Percentiles rank a stretch among this genome's conserved stretches.
These are phyloP conservation scores for Apophysomyces elegans DNA, from an alignment of 371 early-diverging fungal genomes.

Conservation along the genomic window DNA sequence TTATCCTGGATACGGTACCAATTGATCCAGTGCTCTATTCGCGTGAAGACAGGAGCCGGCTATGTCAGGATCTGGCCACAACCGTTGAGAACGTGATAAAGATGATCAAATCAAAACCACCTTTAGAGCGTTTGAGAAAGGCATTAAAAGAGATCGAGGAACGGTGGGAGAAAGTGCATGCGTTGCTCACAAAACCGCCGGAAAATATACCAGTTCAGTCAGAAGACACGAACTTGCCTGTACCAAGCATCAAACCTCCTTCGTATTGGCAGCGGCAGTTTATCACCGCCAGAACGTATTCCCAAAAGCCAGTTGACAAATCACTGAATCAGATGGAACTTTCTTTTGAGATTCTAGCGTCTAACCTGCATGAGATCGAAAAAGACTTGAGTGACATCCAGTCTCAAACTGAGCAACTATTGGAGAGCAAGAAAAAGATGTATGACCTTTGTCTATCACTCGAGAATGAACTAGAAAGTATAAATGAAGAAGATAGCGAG, in stretches of 20 bases:
- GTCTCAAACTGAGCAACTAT: constrained; percentile 38
- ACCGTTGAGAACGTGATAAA: constrained; percentile 24
- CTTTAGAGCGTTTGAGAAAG: constrained; percentile 6
- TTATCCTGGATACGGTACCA: constrained; percentile 37
- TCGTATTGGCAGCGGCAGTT: constrained; percentile 25
- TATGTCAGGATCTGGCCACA: constrained; percentile 31
- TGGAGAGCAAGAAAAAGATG: constrained; percentile 52
- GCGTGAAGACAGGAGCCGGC: constrained; percentile 33
- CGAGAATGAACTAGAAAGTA: constrained; percentile 36
- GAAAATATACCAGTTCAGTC: constrained; percentile 22
- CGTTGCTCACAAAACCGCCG: constrained; percentile 20
- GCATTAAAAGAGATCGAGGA: constrained; percentile 17
- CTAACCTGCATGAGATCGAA: constrained; percentile 63
- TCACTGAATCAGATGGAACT: constrained; percentile 60
- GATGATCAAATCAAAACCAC: constrained; percentile 8
- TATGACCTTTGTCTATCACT: constrained; percentile 53
- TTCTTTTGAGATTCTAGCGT: constrained; percentile 57
- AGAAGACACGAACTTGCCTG: not conserved
- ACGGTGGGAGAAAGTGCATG: constrained; percentile 28
- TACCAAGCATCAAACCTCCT: constrained; percentile 4
- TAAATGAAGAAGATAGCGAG: constrained; percentile 6
- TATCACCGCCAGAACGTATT: constrained; percentile 19
- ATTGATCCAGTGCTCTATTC: constrained; percentile 31
- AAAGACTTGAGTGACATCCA: constrained; percentile 57
- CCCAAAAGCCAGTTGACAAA: constrained; percentile 4